Conservation (phyloP, 1,139 yeast species). For the Pichia sp. region DNA sequence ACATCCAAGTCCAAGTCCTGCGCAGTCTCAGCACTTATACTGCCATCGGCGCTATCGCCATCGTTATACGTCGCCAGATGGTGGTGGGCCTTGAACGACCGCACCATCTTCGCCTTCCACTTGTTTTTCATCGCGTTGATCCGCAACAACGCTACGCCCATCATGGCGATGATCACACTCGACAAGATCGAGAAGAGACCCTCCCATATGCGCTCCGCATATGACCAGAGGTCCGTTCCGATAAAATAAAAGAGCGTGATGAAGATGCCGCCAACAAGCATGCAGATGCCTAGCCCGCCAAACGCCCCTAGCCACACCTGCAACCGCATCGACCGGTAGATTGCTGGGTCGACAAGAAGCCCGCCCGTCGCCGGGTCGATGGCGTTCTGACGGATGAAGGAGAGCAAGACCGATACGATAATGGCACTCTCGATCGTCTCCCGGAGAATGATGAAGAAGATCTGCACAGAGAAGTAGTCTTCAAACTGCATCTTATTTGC, state of each 20-base stretch:
- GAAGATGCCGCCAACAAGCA: constrained; percentile 70
- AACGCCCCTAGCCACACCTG: constrained; percentile 88
- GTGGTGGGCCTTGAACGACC: constrained; percentile 12
- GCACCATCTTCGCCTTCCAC: constrained; percentile 66
- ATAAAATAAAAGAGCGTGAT: constrained; percentile 70
- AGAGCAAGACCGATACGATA: constrained; percentile 76
- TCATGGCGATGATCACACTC: constrained; percentile 72
- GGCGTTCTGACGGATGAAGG: constrained; percentile 66
- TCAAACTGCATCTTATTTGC: constrained; percentile 32
- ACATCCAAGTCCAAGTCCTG: neutral
- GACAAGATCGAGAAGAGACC: constrained; percentile 81
- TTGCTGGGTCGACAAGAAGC: constrained; percentile 25
- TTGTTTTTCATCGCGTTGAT: constrained; percentile 82
- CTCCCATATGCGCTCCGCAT: constrained; percentile 88
- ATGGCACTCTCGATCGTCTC: constrained; percentile 87
- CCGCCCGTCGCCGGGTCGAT: constrained; percentile 18
- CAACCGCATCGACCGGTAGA: constrained; percentile 42
- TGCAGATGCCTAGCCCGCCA: constrained; percentile 67
- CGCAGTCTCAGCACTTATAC: neutral
- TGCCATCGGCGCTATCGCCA: neutral
- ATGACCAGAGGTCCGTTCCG: constrained; percentile 77
- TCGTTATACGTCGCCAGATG: constrained; percentile 2
- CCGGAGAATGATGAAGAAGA: constrained; percentile 80
- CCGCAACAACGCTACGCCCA: constrained; percentile 85
- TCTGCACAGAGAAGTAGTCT: constrained; percentile 64